Evolutionary conservation across 176 grass and related monocot species (phyloP).

Genomic region (Aegilops tauschii): DNA sequence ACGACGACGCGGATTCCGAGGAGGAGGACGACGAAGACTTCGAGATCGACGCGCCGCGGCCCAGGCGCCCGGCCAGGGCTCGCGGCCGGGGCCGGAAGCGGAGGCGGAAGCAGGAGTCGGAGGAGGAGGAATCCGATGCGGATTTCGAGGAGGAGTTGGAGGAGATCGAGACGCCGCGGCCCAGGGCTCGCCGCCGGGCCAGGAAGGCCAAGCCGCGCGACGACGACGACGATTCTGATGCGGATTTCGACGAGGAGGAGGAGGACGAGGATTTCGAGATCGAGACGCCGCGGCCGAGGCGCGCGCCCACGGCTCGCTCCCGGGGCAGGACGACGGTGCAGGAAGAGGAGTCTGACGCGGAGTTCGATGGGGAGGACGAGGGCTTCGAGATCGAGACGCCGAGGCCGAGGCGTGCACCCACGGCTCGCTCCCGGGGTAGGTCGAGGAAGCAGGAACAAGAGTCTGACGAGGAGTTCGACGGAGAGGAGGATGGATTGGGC

Average conservation of each 20-base stretch:
- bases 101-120: not conserved
- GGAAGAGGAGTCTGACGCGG: not conserved
- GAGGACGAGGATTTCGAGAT: not conserved
- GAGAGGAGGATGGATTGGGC: not conserved
- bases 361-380: not conserved
- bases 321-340: not conserved
- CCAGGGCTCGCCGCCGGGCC: not conserved
- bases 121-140: not conserved
- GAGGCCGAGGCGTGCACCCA: not conserved
- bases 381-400: not conserved
- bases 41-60: not conserved
- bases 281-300: not conserved
- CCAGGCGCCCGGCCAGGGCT: not conserved
- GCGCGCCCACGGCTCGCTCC: not conserved
- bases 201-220: not conserved
- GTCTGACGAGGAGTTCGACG: constrained; percentile 2
- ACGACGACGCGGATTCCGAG: not conserved
- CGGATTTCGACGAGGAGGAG: not conserved
- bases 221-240: not conserved
- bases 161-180: not conserved
- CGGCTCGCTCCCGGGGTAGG: not conserved
- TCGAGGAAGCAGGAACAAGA: not conserved
- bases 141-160: not conserved
- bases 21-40: not conserved
- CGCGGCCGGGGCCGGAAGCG: not conserved